Evolutionary conservation across 1,284 basidiomycete genomes (phyloP), one percentile per base, ranked within the genome.

Genomic region (Cryptococcus maquisensis): DNA sequence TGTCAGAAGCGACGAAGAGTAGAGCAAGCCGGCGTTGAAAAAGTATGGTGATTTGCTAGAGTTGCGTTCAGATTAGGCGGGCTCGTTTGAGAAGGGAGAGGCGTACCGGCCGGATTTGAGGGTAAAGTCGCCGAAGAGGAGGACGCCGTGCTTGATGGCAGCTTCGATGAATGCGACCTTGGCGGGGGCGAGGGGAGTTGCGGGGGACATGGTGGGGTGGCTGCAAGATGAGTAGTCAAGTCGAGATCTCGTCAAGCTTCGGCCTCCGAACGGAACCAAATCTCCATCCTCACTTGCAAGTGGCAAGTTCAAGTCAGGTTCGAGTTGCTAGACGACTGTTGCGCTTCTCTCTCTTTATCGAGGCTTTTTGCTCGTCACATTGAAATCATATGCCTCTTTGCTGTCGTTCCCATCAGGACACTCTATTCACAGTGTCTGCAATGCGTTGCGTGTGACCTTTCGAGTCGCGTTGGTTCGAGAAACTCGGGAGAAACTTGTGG

Each of bases 71-170:
- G 15, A n/a, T 38, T 13, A 12, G 18, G 21, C 16, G 12, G 8
- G 32, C 24, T 12, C 24, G 10, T 15, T 32, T 18, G 23, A 20
- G 4, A n/a, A 28, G 16, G 20, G 16, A 26, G 3, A 4, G 41
- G 79, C 86, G 64, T 73, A 89, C 87, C 95, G 85, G 62, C 95
- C 95, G 36, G 90, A 94, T 81, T 98, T 98, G 56, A 96, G 82
- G 1, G 86, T 88, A 76, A 96, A 96, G 9, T 85, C 80, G 54
- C 94, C 90, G 72, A 97, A 95, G 70, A 90, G 87, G 65, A 98
- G 84, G 45, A 78, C 73, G 52, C 78, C 72, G 47, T 71, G 65
- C 40, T 69, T 65, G 52, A 78, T 74, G 4, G 75, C 71, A n/a
- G 62, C 58, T 63, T 76, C 70, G 60, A 78, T 78, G 66, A 77